phyloP scores from a whole-genome alignment of 805 yeast species.

The Monosporozyma servazzii region DNA sequence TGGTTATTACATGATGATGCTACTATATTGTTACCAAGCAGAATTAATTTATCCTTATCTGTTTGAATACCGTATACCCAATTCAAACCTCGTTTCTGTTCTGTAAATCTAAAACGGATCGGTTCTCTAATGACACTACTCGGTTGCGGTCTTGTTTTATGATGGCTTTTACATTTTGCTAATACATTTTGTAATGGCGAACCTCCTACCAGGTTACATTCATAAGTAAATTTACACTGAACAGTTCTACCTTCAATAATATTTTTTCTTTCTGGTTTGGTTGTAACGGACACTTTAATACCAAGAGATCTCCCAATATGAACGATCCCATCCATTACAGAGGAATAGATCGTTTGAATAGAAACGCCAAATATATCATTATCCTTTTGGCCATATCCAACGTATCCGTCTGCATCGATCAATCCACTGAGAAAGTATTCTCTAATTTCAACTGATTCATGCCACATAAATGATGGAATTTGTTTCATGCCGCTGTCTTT shows the following conservation, averaged over 20 bases:
- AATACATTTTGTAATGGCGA: conserved; percentile 19
- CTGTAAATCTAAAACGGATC: conserved; percentile 16
- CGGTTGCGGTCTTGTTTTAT: conserved; percentile 14
- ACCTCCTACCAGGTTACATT: conserved; percentile 18
- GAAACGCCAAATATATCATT: conserved; percentile 19
- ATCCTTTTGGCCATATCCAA: conserved; percentile 14
- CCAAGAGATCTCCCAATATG: conserved; percentile 38
- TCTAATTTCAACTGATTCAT: conserved; percentile 34
- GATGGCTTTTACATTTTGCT: conserved; percentile 21
- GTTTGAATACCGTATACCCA: conserved; percentile 14
- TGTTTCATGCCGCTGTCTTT: conserved; percentile 20
- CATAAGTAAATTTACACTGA: conserved; percentile 21
- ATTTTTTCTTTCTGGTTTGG: conserved; percentile 19
- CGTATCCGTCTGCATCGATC: conserved; percentile 34
- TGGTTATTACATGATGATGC: conserved; percentile 1
- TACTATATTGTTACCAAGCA: conserved; percentile 20
- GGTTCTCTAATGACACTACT: conserved; percentile 12
- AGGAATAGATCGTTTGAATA: conserved; percentile 27
- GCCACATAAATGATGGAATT: conserved; percentile 30
- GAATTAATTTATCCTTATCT: conserved; percentile 12
- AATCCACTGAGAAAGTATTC: conserved; percentile 39
- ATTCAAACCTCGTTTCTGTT: conserved; percentile 12
- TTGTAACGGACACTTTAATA: conserved; percentile 29
- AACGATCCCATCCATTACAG: conserved; percentile 31
- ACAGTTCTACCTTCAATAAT: conserved; percentile 16